These are phyloP conservation scores for Colletotrichum lupini DNA, from an alignment of 2,329 filamentous ascomycete species.

Conservation along the genomic window DNA sequence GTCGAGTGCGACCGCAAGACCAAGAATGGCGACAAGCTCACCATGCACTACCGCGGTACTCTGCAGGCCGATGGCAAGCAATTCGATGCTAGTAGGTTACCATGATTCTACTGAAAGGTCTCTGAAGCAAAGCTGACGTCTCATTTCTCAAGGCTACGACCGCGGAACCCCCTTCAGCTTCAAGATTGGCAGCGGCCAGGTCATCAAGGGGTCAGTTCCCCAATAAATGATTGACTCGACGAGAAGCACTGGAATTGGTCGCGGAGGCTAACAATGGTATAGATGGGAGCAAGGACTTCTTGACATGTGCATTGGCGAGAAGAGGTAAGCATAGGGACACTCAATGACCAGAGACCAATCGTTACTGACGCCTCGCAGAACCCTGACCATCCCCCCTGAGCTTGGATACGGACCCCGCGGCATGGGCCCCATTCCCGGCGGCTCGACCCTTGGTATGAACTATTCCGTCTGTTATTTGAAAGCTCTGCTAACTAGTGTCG, in stretches of 20 bases:
- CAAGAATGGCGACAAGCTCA: slow-evolving; percentile 79
- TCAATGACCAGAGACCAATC: slow-evolving; percentile 4
- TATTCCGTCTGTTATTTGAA: background rate
- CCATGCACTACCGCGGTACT: slow-evolving; percentile 90
- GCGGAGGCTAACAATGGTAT: slow-evolving; percentile 36
- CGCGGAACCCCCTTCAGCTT: slow-evolving; percentile 82
- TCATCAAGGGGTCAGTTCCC: slow-evolving; percentile 83
- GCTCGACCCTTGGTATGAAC: slow-evolving; percentile 75
- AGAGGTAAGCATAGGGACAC: slow-evolving; percentile 61
- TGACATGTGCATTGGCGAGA: slow-evolving; percentile 97
- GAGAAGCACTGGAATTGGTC: background rate
- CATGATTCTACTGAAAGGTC: background rate
- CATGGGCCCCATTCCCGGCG: slow-evolving; percentile 85
- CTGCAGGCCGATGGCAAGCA: slow-evolving; percentile 77
- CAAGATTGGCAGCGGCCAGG: slow-evolving; percentile 80
- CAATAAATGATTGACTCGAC: background rate
- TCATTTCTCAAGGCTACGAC: slow-evolving; percentile 69
- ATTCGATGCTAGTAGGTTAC: slow-evolving; percentile 77
- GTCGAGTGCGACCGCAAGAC: slow-evolving; percentile 86
- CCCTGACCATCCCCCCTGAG: slow-evolving; percentile 88
- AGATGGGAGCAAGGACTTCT: slow-evolving; percentile 92
- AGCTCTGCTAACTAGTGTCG: background rate
- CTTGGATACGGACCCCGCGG: slow-evolving; percentile 82
- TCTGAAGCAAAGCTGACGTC: background rate
- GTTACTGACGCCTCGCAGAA: slow-evolving; percentile 55